A percentile compares a stretch with the other conserved stretches of the same genome.
Conservation (phyloP, 140 eudicot species). For the Anethum foeniculum region DNA sequence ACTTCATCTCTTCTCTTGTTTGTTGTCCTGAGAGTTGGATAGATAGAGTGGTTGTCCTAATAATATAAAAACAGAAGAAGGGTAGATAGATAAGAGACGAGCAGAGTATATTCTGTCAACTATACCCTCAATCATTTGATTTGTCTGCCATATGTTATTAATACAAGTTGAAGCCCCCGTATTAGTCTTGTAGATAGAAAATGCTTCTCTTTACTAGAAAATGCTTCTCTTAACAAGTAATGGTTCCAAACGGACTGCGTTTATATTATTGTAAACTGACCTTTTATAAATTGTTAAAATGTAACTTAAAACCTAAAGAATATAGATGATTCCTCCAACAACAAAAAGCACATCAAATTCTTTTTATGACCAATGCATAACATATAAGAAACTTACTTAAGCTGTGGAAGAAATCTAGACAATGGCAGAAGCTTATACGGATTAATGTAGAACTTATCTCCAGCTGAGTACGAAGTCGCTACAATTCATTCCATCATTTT, state of each 20-base stretch:
- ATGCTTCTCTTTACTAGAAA: too few species aligned
- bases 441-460: conserved; percentile 87
- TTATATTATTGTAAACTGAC: background rate
- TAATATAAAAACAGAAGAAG: background rate
- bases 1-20: background rate
- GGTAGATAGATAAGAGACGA: background rate
- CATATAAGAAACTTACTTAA: background rate
- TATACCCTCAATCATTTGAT: background rate
- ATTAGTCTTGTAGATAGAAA: background rate
- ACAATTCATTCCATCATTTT: conserved; percentile 89
- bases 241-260: background rate
- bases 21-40: background rate
- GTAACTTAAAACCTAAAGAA: background rate
- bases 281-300: background rate
- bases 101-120: background rate
- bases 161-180: background rate
- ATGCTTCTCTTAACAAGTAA: background rate
- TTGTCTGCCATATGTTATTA: background rate
- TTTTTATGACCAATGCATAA: background rate
- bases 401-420: conserved; percentile 88
- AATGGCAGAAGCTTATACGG: conserved; percentile 83
- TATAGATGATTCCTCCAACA: background rate
- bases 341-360: background rate
- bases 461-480: conserved; percentile 42
- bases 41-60: background rate